Evolutionary conservation across 495 filamentous ascomycete species (phyloP).

Genomic region (Penicillium dipodomyicola): DNA sequence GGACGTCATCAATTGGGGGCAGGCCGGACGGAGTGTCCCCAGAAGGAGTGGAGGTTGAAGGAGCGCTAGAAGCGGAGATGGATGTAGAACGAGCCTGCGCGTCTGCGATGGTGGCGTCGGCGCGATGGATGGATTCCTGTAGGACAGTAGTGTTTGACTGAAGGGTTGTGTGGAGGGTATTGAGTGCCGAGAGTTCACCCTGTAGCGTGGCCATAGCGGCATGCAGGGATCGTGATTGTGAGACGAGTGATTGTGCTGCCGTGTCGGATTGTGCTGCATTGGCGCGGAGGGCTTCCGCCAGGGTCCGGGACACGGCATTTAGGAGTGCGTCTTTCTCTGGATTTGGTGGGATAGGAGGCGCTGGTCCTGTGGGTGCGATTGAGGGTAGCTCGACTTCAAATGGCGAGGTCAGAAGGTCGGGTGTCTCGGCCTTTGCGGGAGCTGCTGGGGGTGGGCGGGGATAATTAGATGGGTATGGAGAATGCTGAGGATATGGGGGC

Average conservation of each 20-base stretch:
- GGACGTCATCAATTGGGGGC: conserved; percentile 77
- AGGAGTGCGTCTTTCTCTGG: conserved; percentile 92
- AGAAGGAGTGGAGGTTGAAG: conserved; percentile 14
- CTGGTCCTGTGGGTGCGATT: conserved; percentile 52
- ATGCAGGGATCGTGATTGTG: conserved; percentile 76
- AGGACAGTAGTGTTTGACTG: conserved; percentile 75
- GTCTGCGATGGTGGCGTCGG: conserved; percentile 73
- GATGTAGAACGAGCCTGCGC: conserved; percentile 49
- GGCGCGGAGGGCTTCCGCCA: conserved; percentile 62
- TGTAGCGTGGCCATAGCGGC: conserved; percentile 63
- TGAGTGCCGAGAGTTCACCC: conserved; percentile 66
- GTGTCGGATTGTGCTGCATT: conserved; percentile 64
- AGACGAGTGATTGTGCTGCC: conserved; percentile 68
- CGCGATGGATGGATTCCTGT: conserved; percentile 69
- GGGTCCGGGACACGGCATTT: conserved; percentile 65
- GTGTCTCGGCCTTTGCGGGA: conserved; percentile 48
- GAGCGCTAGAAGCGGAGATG: conserved; percentile 31
- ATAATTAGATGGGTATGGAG: conserved; percentile 21
- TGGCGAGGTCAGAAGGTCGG: conserved; percentile 68
- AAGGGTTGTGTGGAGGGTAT: conserved; percentile 64
- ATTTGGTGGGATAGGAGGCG: conserved; percentile 90
- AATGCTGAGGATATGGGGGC: conserved; percentile 19
- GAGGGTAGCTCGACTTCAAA: conserved; percentile 65
- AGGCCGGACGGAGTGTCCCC: conserved; percentile 36
- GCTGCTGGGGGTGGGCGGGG: conserved; percentile 25